phyloP scores from a whole-genome alignment of 768 basidiomycete genomes.

The Postia placenta region DNA sequence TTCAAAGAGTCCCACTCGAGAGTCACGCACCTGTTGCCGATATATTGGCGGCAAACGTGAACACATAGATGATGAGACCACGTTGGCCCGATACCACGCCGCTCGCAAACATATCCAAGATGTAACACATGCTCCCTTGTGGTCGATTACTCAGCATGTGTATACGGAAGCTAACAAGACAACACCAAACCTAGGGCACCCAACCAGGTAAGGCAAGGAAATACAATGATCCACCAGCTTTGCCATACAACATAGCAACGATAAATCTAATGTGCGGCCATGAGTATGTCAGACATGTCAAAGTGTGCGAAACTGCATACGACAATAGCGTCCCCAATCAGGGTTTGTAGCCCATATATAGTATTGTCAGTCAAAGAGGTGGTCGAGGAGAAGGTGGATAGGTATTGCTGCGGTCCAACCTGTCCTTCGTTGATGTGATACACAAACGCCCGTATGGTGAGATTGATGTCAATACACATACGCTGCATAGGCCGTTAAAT shows the following conservation, averaged over 20 bases:
- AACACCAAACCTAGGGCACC: neutral
- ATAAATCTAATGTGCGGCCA: neutral
- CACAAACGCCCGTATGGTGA: neutral
- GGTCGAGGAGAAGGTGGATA: neutral
- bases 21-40: neutral
- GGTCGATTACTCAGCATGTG: too few relatives aligned
- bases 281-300: too few relatives aligned
- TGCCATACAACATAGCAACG: constrained; percentile 2
- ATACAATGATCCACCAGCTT: neutral
- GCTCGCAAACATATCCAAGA: neutral
- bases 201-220: neutral
- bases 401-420: neutral
- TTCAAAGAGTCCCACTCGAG: too few relatives aligned
- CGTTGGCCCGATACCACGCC: neutral
- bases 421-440: neutral
- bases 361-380: neutral
- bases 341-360: neutral
- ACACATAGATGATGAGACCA: neutral
- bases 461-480: neutral
- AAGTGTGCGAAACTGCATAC: too few relatives aligned
- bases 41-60: neutral
- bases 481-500: neutral
- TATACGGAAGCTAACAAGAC: too few relatives aligned
- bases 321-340: constrained; percentile 1
- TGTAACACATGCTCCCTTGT: constrained; percentile 1